These are phyloP conservation scores for Blepharisma undulans DNA, from an alignment of 169 alveolate genomes.

Conservation along the genomic window DNA sequence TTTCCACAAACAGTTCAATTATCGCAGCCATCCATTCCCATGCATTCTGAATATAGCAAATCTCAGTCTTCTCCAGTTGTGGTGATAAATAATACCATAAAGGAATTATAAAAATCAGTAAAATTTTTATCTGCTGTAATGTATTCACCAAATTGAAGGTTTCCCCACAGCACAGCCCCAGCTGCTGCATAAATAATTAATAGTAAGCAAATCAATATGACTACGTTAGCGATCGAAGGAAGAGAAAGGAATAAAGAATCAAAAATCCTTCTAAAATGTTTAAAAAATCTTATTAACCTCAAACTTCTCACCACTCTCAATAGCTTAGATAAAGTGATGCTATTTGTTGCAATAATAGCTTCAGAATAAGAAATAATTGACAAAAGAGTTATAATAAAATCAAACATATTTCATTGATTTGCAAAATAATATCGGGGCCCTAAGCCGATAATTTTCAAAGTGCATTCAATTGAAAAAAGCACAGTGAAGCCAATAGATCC, in stretches of 20 bases:
- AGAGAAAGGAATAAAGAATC: constrained; percentile 77
- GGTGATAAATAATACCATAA: constrained; percentile 63
- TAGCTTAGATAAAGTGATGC: constrained; percentile 73
- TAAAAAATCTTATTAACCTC: constrained; percentile 75
- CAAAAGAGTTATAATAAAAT: constrained; percentile 71
- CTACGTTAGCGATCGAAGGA: constrained; percentile 73
- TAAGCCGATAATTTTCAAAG: not conserved
- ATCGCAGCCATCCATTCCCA: not conserved
- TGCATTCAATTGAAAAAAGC: not conserved
- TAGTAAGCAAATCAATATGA: constrained; percentile 69
- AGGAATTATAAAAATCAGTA: constrained; percentile 46
- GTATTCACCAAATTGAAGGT: constrained; percentile 46
- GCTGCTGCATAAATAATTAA: constrained; percentile 77
- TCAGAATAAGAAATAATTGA: constrained; percentile 48
- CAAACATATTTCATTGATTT: constrained; percentile 81
- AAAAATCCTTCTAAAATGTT: constrained; percentile 76
- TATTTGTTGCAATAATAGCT: constrained; percentile 51
- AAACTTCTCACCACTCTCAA: constrained; percentile 84
- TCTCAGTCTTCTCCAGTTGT: constrained; percentile 82
- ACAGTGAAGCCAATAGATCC: constrained; percentile 62
- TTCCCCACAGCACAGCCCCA: constrained; percentile 77
- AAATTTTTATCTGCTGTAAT: not conserved
- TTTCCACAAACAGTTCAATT: constrained; percentile 29
- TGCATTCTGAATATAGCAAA: constrained; percentile 61
- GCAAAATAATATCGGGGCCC: constrained; percentile 71